Conservation (phyloP, 495 filamentous ascomycete species). For the Talaromyces proteolyticus region DNA sequence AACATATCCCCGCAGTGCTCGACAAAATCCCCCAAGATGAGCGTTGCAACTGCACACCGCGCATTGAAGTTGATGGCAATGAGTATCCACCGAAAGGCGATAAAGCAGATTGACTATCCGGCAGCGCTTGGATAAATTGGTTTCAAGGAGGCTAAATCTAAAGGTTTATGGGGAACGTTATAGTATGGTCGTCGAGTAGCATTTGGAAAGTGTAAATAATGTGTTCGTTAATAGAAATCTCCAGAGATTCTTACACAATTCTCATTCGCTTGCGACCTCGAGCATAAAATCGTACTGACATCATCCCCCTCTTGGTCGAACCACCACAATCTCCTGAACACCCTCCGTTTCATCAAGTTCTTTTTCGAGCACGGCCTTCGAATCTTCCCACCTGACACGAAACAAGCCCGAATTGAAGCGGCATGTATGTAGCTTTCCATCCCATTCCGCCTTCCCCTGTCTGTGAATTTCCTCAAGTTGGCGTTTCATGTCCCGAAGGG, state of each 20-base stretch:
- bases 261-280: too few relatives aligned
- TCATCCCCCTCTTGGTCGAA: background rate
- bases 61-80: slow-evolving; percentile 53
- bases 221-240: too few relatives aligned
- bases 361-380: slow-evolving; percentile 2
- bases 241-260: too few relatives aligned
- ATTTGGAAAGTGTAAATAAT: too few relatives aligned
- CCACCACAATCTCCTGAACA: background rate
- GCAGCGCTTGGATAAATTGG: background rate
- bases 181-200: too few relatives aligned
- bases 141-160: background rate
- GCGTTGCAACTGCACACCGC: slow-evolving; percentile 59
- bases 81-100: slow-evolving; percentile 57
- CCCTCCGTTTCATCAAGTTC: background rate
- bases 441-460: background rate
- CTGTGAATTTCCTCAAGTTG: slow-evolving; percentile 16
- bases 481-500: slow-evolving; percentile 29
- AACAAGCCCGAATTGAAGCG: slow-evolving; percentile 40
- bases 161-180: too few relatives aligned
- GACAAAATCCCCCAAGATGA: slow-evolving; percentile 50
- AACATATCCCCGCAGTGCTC: slow-evolving; percentile 61
- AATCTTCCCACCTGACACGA: slow-evolving; percentile 24
- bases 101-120: slow-evolving; percentile 21
- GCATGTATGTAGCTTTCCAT: slow-evolving; percentile 24
- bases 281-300: too few relatives aligned